Base-by-base conservation (phyloP, 495 filamentous ascomycete genomes). In the Penicillium canescens region DNA sequence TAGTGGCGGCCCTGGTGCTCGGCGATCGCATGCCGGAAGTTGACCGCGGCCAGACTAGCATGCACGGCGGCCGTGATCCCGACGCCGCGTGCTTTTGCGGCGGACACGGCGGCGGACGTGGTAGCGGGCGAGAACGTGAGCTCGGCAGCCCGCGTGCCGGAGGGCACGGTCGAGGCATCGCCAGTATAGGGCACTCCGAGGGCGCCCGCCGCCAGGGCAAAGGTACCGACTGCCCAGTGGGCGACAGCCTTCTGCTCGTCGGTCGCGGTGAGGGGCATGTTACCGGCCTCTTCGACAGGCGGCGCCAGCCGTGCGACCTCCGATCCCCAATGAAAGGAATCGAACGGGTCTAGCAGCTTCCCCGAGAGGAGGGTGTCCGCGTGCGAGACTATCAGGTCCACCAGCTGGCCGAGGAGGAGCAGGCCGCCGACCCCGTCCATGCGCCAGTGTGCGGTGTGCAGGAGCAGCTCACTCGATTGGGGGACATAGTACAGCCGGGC, bases 391-490 rank as follows among this genome's bases (percentile, higher is more conserved):
- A 46, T 47, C 40, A 44, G 38, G 26, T 63, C 52, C n/a, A 57
- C 44, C 16, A 65, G 58, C n/a, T 64, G 60, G 37, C 61, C 53
- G 10, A 69, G 55, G 13, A 70, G 67, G 1, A 61, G 63, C 3
- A 72, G 42, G 1, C 52, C 57, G 21, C 68, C 67, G 21, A 57
- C 28, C n/a, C 67, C 67, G 34, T 73, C 70, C 10, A 55, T 70
- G 6, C 61, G 62, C 67, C 70, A 71, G 48, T 71, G 70, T 21
- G 69, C 54, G 11, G 47, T 50, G 41, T 70, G 62, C 10, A 60
- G 18, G 12, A 71, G 18, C 9, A 71, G 43, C 35, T 69, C 18
- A 35, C 23, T 28, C 11, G 50, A 46, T n/a, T 56, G 37, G 23
- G 53, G 53, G 10, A 70, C n/a, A 52, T 65, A 70, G 38, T 62